Percentiles rank a stretch among this genome's conserved stretches.
Evolutionary conservation across 1,284 basidiomycete species (phyloP).

Genomic region (Ustilago trichophora): DNA sequence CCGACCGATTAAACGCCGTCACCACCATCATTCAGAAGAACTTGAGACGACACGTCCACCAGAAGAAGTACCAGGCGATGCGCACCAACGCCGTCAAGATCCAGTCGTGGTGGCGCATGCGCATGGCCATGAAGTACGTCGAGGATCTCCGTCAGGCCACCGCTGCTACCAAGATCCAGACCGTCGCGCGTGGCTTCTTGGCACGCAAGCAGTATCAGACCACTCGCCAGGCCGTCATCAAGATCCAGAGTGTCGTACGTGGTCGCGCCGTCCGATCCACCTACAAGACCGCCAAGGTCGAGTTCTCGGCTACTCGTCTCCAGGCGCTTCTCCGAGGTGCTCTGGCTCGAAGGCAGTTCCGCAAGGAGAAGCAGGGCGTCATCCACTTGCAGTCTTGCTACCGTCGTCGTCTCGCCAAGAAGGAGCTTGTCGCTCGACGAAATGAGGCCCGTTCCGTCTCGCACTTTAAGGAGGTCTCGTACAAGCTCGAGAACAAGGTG

Average conservation of each 20-base stretch:
- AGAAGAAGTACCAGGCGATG: constrained; percentile 80
- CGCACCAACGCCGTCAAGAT: constrained; percentile 81
- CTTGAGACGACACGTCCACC: constrained; percentile 83
- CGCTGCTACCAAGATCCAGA: constrained; percentile 82
- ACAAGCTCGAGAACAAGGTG: constrained; percentile 98
- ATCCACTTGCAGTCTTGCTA: constrained; percentile 90
- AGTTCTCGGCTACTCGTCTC: constrained; percentile 77
- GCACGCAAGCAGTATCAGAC: constrained; percentile 78
- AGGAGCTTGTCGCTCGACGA: constrained; percentile 82
- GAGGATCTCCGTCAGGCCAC: constrained; percentile 77
- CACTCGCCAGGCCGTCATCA: constrained; percentile 74
- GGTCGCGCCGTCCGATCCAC: constrained; percentile 78
- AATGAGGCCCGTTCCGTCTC: constrained; percentile 94
- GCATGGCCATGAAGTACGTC: constrained; percentile 79
- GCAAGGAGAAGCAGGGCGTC: constrained; percentile 77
- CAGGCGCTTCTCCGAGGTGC: constrained; percentile 89
- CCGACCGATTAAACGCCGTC: constrained; percentile 85
- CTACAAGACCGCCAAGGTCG: constrained; percentile 74
- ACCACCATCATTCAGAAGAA: constrained; percentile 98
- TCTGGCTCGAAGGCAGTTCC: constrained; percentile 74
- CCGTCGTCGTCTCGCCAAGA: constrained; percentile 85
- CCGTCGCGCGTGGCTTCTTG: constrained; percentile 76
- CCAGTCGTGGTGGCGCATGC: constrained; percentile 92
- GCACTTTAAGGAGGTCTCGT: constrained; percentile 99
- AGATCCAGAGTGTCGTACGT: constrained; percentile 84